Base-by-base conservation (phyloP, 345 rosid genomes). In the Heritiera littoralis region DNA sequence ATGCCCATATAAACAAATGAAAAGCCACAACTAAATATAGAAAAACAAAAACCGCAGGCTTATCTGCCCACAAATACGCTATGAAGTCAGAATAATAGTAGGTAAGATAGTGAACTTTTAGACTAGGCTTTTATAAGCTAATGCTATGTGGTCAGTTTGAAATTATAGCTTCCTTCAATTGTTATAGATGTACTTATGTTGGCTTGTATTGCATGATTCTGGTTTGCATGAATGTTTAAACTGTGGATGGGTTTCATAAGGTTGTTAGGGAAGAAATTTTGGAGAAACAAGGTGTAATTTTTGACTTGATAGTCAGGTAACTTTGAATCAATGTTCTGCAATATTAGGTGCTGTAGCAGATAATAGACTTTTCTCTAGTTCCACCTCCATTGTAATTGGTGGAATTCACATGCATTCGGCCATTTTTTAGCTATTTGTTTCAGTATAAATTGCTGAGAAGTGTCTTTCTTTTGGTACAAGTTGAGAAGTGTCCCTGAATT, bases 361-460 rank as follows among this genome's bases (percentile, higher is more conserved):
- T 58, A 82, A 79, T 79, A 35, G 23, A 15, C 35, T 38, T 79
- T 74, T 43, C 85, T 81, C 48, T 76, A 84, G 97, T 95, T 94
- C 91, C 88, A 61, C 77, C 58, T 79, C 93, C 96, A 89, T 89
- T 86, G 82, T 76, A 68, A 49, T 40, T 79, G 66, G 72, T 78
- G 86, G 88, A 69, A 35, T 77, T 83, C 66, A 77, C 63, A 78
- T 83, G 79, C 63, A 40, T 56, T 67, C 9, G 20, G 1, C 20
- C 38, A 6, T 45, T 40, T 41, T 80, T 82, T 76, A 81, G 70
- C 59, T 54, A 20, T 49, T 54, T 72, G 40, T 10, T 54, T 72
- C 32, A 1, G 49, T 38, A 72, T 55, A 38, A 35, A 55, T 72
- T 35, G 64, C 54, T 3, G 32, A 72, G 64, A 32, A 32, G 30